A percentile compares a stretch with the other conserved stretches of the same genome.
Evolutionary conservation across 805 yeast genomes (phyloP).

Genomic region (Candida anglica): DNA sequence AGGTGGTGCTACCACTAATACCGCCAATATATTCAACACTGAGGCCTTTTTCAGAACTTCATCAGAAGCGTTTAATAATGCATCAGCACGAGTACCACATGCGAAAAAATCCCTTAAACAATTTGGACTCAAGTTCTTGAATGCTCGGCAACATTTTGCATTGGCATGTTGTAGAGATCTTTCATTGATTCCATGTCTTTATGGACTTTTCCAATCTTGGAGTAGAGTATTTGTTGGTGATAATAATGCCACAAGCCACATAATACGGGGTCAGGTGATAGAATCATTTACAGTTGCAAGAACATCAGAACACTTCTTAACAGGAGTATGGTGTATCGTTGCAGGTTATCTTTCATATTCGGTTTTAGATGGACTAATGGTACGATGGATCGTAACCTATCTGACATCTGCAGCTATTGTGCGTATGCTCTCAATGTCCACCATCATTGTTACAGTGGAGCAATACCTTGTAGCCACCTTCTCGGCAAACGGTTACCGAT

Average conservation of each 20-base stretch:
- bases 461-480: conserved; percentile 63
- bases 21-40: conserved; percentile 3
- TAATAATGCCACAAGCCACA: not conserved
- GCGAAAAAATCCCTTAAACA: conserved; percentile 38
- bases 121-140: conserved; percentile 66
- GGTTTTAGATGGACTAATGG: conserved; percentile 83
- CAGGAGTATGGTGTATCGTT: conserved; percentile 92
- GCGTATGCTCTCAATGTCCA: conserved; percentile 78
- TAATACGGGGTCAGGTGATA: no score
- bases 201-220: conserved; percentile 49
- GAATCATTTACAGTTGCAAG: conserved; percentile 52
- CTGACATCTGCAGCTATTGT: conserved; percentile 85
- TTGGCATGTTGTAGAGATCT: conserved; percentile 77
- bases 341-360: conserved; percentile 81
- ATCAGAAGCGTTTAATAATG: conserved; percentile 1
- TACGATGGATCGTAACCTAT: conserved; percentile 90
- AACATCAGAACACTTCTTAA: conserved; percentile 72
- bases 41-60: not conserved
- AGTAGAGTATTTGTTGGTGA: conserved; percentile 19
- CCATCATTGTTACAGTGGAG: conserved; percentile 67
- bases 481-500: conserved; percentile 61
- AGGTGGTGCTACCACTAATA: not conserved
- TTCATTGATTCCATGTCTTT: conserved; percentile 63
- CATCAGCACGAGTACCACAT: not conserved
- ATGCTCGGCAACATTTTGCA: conserved; percentile 71